A percentile compares a stretch with the other conserved stretches of the same genome.
phyloP scores from a whole-genome alignment of 1,284 basidiomycete genomes.

The Peniophora sp. region DNA sequence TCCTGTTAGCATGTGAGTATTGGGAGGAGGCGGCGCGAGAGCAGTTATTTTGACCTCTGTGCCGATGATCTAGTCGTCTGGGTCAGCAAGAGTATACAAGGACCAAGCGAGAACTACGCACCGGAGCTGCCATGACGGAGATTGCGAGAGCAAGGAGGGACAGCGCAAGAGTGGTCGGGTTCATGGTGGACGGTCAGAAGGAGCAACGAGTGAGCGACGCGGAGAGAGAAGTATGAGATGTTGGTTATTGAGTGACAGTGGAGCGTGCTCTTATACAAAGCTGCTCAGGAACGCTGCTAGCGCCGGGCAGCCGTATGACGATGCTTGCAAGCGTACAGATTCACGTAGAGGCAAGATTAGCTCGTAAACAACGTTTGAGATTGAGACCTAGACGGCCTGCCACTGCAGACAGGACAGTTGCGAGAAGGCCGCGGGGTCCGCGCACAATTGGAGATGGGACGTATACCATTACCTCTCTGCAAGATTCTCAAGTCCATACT shows the following conservation, averaged over 20 bases:
- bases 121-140: not conserved
- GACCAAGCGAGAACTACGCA: not conserved
- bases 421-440: too few relatives aligned
- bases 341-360: not conserved
- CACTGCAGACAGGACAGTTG: too few relatives aligned
- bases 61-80: not conserved
- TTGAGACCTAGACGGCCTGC: too few relatives aligned
- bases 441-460: too few relatives aligned
- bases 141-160: not conserved
- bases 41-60: not conserved
- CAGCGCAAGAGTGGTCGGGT: not conserved
- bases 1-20: not conserved
- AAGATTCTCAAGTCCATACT: too few relatives aligned
- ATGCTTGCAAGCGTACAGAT: not conserved
- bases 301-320: not conserved
- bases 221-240: not conserved
- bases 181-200: not conserved
- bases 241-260: not conserved
- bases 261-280: not conserved
- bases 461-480: too few relatives aligned
- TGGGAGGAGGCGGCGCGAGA: not conserved
- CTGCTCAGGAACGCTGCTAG: not conserved
- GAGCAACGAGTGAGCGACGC: not conserved
- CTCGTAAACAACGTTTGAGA: not conserved
- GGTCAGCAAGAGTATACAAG: not conserved